Evolutionary conservation across 306 rosid species (phyloP), one percentile per base, ranked within the genome.

Genomic region (Prunus mira): DNA sequence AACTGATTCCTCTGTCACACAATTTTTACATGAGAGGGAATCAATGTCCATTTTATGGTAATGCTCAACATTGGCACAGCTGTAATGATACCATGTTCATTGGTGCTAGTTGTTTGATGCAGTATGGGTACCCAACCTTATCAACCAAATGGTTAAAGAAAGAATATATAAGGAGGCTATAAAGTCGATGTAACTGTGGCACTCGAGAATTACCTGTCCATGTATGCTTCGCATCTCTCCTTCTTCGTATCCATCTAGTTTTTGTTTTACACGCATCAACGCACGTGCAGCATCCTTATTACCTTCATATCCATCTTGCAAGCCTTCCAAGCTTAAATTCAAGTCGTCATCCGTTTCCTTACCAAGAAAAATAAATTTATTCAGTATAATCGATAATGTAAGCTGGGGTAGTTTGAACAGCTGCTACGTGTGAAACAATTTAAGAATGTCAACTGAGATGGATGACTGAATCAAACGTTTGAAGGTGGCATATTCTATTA

Each of bases 271-370:
- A 66, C 98, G 97, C 86, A 94, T 71, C 71, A 94, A 82, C 11
- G 96, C 96, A 55, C 96, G 98, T 12, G 98, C 85, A 70, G 97
- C 98, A 70, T 94, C 98, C 88, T 87, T 91, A 84, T 94, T 94
- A 62, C 98, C 98, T 84, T 91, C 97, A 64, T 81, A 86, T 52
- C 89, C 91, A 76, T 89, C 86, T 72, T 85, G 91, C 9, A 85
- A 85, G 58, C 86, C 95, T 77, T 89, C 93, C 79, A 89, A 86
- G 84, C 86, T 77, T 72, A 91, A 63, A 61, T 78, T 96, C 73
- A 87, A 66, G 84, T 91, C 96, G n/a, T 87, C 86, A 71, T 94
- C 97, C 72, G 80, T 87, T 72, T 94, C 98, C 98, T 76, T 86
- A 78, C 58, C n/a, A 49, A 67, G 73, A 78, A 85, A 66, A 60